A percentile compares a stretch with the other conserved stretches of the same genome.
These are phyloP conservation scores for Paraphaeosphaeria minitans DNA, from an alignment of 2,329 filamentous ascomycete genomes.

Conservation along the genomic window DNA sequence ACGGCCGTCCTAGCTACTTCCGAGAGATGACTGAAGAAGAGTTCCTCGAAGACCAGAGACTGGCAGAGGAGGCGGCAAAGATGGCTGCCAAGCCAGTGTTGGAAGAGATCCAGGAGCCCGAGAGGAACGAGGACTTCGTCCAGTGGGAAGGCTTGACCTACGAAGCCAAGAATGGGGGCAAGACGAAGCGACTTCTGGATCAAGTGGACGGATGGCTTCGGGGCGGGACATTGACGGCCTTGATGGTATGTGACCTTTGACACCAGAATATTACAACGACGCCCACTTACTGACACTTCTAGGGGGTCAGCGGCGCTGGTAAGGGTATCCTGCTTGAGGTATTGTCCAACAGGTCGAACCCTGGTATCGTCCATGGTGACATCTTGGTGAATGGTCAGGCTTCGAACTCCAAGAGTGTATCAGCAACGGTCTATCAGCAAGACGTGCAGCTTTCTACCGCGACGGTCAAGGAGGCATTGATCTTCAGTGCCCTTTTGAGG, in stretches of 20 bases:
- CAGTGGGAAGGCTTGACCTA: background rate
- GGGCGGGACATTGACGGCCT: background rate
- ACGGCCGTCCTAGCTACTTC: constrained; percentile 19
- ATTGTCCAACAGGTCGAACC: constrained; percentile 16
- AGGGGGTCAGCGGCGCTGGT: background rate
- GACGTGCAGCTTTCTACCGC: constrained; percentile 64
- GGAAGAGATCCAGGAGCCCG: no score
- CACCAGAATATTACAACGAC: no score
- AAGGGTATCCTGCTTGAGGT: constrained; percentile 33
- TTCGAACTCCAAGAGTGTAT: constrained; percentile 51
- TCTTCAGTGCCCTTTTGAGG: constrained; percentile 15
- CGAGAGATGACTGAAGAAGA: background rate
- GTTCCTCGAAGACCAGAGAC: no score
- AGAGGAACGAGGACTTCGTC: no score
- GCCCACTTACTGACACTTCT: no score
- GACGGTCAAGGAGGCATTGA: constrained; percentile 58
- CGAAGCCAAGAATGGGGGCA: background rate
- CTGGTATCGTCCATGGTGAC: background rate
- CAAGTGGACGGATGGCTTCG: background rate
- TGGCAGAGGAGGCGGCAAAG: no score
- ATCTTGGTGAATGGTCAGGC: background rate
- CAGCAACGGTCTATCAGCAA: constrained; percentile 66
- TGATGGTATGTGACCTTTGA: background rate
- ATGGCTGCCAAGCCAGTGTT: no score
- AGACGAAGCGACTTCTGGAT: no score